Base-by-base conservation (phyloP, 2,329 filamentous ascomycete species). In the Penicillium sp. region DNA sequence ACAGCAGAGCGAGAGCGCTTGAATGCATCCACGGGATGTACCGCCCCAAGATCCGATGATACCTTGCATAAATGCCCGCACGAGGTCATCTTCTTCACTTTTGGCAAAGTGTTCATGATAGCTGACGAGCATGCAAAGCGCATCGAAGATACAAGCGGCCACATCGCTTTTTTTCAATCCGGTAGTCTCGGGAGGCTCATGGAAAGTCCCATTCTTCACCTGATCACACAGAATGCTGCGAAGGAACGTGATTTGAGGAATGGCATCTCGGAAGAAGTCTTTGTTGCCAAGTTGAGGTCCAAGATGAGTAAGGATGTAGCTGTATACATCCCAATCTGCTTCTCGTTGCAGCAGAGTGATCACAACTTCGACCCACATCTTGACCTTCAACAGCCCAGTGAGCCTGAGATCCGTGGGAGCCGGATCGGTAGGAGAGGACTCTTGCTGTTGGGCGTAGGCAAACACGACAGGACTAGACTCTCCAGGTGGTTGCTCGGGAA, bases 1-100 rank as follows among this genome's bases (percentile, higher is more conserved):
- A 67, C 91, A 96, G 73, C 92, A 97, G 52, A 99, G 87, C 0
- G 90, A 91, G 16, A 99, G 76, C 0, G 92, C 92, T 67, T 99
- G 92, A 45, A 99, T 95, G 70, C 93, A 99, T 54, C 84, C 88
- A 63, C 91, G 93, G 16, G 90, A 89, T 46, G 89, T 95, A 55
- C 87, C 82, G 62, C 95, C 90, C 80, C 86, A 90, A 2, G 84
- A 83, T 10, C 86, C 83, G 50, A 97, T 69, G 18, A 70, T 88
- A 2, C 92, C 92, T 48, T 87, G 80, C 58, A 95, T 83, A 64
- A 99, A 96, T 0, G 88, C 83, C 56, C 85, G 84, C 22, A 95
- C 89, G 30, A 95, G 84, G 34, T 95, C 89, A 62, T 96, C 91
- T 66, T 95, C 86, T 60, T 97, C 90, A 27, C 81, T 80, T 64